Percentiles rank a stretch among this genome's conserved stretches.
These are phyloP conservation scores for Podospora pseudopauciseta DNA, from an alignment of 495 filamentous ascomycete species.

Conservation along the genomic window DNA sequence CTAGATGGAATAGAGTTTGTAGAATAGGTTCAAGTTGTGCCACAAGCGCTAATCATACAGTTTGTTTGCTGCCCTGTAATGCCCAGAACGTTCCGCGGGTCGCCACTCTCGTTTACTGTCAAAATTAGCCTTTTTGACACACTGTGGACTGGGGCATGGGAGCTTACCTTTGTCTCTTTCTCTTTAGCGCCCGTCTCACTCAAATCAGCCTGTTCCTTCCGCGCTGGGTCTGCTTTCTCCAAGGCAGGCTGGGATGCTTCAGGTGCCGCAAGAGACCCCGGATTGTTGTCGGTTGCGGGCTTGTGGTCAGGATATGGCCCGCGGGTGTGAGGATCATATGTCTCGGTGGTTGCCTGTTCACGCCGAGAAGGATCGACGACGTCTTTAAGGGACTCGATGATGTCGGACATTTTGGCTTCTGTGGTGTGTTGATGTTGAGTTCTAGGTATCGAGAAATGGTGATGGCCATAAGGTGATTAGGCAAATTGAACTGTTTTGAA, in stretches of 20 bases:
- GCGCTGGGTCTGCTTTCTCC: slow-evolving; percentile 6
- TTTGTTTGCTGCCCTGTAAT: not conserved
- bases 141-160: not conserved
- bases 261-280: slow-evolving; percentile 10
- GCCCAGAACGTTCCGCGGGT: not conserved
- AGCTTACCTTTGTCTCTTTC: not conserved
- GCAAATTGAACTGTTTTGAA: no score
- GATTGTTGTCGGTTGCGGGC: not conserved
- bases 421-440: not conserved
- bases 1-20: not conserved
- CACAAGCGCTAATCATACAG: not conserved
- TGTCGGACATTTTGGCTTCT: slow-evolving; percentile 27
- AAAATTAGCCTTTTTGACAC: not conserved
- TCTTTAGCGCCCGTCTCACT: not conserved
- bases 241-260: not conserved
- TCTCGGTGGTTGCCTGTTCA: slow-evolving; percentile 24
- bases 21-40: not conserved
- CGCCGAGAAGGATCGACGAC: slow-evolving; percentile 25
- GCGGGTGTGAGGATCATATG: slow-evolving; percentile 24
- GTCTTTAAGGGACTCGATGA: slow-evolving; percentile 29
- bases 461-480: no score
- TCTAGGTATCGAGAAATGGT: not conserved
- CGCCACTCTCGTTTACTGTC: not conserved
- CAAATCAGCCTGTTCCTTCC: slow-evolving; percentile 9
- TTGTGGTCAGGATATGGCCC: slow-evolving; percentile 24